Conservation (phyloP, 805 yeast species). For the Nakazawaea sp. region DNA sequence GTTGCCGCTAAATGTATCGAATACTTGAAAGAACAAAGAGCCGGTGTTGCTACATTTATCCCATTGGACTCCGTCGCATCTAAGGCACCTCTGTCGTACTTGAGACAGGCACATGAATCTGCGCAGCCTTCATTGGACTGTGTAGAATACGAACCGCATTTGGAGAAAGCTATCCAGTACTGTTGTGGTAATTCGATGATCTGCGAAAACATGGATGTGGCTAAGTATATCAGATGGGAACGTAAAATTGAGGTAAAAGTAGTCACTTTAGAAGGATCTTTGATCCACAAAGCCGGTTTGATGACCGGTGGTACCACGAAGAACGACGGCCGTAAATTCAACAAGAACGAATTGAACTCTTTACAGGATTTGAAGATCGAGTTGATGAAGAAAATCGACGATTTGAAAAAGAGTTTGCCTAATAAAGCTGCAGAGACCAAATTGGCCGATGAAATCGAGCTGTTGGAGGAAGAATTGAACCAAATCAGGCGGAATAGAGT, state of each 20-base stretch:
- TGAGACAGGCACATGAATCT: constrained; percentile 44
- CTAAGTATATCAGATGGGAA: constrained; percentile 69
- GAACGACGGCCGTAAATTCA: constrained; percentile 58
- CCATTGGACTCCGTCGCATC: constrained; percentile 76
- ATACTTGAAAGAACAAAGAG: constrained; percentile 74
- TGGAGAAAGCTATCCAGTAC: constrained; percentile 74
- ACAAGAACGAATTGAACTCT: constrained; percentile 55
- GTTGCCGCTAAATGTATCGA: constrained; percentile 72
- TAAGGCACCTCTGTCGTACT: constrained; percentile 41
- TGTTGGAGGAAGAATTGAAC: constrained; percentile 29
- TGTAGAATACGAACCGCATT: constrained; percentile 56
- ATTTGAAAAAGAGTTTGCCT: constrained; percentile 37
- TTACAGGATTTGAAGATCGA: constrained; percentile 46
- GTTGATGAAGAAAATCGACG: constrained; percentile 36
- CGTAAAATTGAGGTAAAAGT: constrained; percentile 50
- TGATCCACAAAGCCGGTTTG: constrained; percentile 78
- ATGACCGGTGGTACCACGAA: constrained; percentile 85
- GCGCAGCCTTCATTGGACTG: constrained; percentile 73
- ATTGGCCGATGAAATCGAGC: constrained; percentile 47
- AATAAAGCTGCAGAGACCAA: constrained; percentile 51
- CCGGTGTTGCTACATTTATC: constrained; percentile 81
- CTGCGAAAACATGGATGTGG: constrained; percentile 63
- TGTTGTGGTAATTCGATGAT: constrained; percentile 76
- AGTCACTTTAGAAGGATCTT: constrained; percentile 78
- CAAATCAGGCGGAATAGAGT: constrained; percentile 20